phyloP scores from a whole-genome alignment of 306 rosid genomes.

The Lathyrus oleraceus region DNA sequence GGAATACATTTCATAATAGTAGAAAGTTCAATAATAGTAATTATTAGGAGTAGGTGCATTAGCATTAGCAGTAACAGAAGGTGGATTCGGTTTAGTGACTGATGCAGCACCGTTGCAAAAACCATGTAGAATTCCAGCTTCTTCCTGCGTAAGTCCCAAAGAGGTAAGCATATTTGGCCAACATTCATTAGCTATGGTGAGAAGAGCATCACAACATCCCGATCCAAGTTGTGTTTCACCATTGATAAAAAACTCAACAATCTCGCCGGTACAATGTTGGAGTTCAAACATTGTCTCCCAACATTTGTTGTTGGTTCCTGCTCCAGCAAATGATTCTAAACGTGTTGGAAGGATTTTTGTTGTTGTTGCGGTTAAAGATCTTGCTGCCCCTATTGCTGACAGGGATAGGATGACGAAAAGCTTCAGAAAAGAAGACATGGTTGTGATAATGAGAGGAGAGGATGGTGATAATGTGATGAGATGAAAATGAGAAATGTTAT shows the following conservation, averaged over 20 bases:
- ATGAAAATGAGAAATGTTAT: background rate
- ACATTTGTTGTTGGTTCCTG: conserved; percentile 14
- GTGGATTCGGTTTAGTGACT: background rate
- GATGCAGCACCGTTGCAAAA: background rate
- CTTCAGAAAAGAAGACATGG: conserved; percentile 25
- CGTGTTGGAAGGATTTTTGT: background rate
- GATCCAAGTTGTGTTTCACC: conserved; percentile 34
- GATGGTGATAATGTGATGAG: fast-evolving
- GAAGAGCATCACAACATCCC: conserved; percentile 38
- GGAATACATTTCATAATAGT: background rate
- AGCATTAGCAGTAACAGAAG: background rate
- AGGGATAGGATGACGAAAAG: background rate
- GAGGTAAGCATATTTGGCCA: conserved; percentile 47
- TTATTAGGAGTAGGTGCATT: background rate
- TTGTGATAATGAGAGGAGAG: background rate
- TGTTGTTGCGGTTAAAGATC: background rate
- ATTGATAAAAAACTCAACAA: conserved; percentile 14
- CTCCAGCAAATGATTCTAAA: background rate
- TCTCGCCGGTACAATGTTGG: conserved; percentile 27
- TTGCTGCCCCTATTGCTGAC: background rate
- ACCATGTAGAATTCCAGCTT: conserved; percentile 25
- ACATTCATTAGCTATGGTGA: conserved; percentile 38
- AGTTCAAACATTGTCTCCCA: conserved; percentile 27
- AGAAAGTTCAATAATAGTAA: background rate
- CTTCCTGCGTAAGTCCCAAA: conserved; percentile 42